Conservation (phyloP, 371 early-diverging fungal genomes). For the Rhizomucor miehei region DNA sequence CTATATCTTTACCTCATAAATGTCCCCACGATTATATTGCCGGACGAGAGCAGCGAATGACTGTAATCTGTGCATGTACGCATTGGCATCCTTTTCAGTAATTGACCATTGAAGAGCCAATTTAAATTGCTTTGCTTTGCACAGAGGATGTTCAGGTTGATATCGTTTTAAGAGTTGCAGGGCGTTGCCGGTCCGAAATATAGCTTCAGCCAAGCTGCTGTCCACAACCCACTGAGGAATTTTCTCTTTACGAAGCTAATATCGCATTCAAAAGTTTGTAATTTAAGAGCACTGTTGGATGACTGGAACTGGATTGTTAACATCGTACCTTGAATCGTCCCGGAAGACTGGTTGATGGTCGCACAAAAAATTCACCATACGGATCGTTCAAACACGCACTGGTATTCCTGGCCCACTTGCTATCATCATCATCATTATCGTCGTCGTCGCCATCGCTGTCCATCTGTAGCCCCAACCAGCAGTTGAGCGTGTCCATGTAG, state of each 20-base stretch:
- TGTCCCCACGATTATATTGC: background rate
- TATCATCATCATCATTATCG: slow-evolving; percentile 3
- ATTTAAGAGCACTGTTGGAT: too few species aligned
- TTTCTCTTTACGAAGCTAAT: too few species aligned
- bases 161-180: slow-evolving; percentile 20
- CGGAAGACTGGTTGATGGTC: too few species aligned
- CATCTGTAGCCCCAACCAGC: slow-evolving; percentile 40
- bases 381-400: slow-evolving; percentile 27
- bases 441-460: slow-evolving; percentile 1
- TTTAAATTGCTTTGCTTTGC: background rate
- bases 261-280: too few species aligned
- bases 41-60: slow-evolving; percentile 8
- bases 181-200: slow-evolving; percentile 32
- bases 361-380: slow-evolving; percentile 48
- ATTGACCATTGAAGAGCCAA: slow-evolving; percentile 9
- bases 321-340: too few species aligned
- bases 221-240: background rate
- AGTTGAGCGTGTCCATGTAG: slow-evolving; percentile 45
- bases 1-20: background rate
- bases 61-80: slow-evolving; percentile 1
- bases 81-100: slow-evolving; percentile 14
- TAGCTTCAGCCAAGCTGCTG: slow-evolving; percentile 1
- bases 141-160: slow-evolving; percentile 31
- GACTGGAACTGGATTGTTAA: too few species aligned
- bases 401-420: too few species aligned